phyloP scores from a whole-genome alignment of 2,329 filamentous ascomycete species.

The Fusarium musae region DNA sequence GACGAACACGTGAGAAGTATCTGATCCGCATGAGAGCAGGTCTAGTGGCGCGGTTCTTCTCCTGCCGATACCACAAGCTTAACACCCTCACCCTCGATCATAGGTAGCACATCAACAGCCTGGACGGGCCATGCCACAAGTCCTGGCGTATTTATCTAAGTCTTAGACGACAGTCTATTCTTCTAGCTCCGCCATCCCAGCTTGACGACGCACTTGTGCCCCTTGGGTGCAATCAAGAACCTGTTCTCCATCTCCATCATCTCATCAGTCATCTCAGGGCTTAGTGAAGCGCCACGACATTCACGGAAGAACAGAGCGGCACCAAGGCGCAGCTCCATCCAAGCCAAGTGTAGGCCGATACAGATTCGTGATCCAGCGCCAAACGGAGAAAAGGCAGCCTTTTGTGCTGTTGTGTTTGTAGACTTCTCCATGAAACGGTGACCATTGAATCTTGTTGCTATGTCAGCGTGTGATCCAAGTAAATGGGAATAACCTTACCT shows the following conservation, averaged over 20 bases:
- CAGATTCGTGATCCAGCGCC: slow-evolving; percentile 24
- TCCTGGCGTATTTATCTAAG: no score
- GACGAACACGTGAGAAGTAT: background rate
- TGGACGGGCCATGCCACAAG: no score
- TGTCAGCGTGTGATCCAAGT: background rate
- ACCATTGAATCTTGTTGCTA: rapidly evolving
- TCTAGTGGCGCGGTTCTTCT: no score
- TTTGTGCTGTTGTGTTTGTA: background rate
- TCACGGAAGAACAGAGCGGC: slow-evolving; percentile 25
- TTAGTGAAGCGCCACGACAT: background rate
- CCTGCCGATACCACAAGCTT: no score
- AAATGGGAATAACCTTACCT: background rate
- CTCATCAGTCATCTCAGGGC: background rate
- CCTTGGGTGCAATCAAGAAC: slow-evolving; percentile 2
- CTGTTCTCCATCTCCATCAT: slow-evolving; percentile 27
- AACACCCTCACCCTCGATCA: no score
- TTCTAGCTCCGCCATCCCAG: rapidly evolving
- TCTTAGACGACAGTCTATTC: rapidly evolving
- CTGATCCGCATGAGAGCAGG: background rate
- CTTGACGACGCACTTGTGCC: background rate
- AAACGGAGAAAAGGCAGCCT: slow-evolving; percentile 6
- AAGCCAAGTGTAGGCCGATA: slow-evolving; percentile 25
- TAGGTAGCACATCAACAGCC: no score
- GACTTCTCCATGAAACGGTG: slow-evolving; percentile 5
- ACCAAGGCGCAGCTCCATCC: slow-evolving; percentile 25